A percentile compares a stretch with the other conserved stretches of the same genome.
Conservation (phyloP, 129 eudicot species). For the Artemisia annua region DNA sequence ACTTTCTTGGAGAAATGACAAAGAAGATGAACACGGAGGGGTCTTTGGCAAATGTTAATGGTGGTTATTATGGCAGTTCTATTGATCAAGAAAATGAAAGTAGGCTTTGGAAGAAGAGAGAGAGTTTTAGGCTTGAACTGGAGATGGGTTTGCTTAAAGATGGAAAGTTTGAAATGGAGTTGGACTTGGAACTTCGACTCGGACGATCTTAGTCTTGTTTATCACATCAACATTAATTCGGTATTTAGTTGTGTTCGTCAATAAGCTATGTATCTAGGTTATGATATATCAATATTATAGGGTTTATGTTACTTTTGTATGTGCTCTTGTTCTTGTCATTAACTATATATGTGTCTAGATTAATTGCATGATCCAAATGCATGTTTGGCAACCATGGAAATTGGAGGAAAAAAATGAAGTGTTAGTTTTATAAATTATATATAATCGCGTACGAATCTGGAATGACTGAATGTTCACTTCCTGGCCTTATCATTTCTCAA, state of each 20-base stretch:
- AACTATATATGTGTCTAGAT: background rate
- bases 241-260: conserved; percentile 8
- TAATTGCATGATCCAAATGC: conserved; percentile 3
- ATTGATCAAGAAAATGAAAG: background rate
- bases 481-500: background rate
- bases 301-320: conserved; percentile 10
- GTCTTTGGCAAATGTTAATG: conserved; percentile 5
- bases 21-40: conserved; percentile 23
- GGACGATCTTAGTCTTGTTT: conserved; percentile 39
- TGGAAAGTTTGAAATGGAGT: conserved; percentile 61
- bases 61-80: conserved; percentile 5
- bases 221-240: background rate
- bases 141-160: conserved; percentile 41
- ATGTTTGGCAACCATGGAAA: conserved; percentile 17
- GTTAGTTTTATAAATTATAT: background rate
- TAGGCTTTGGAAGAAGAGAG: conserved; percentile 47
- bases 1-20: conserved; percentile 22
- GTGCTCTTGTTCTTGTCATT: conserved; percentile 4
- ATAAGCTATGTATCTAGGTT: background rate
- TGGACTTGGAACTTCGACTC: conserved; percentile 88
- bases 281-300: conserved; percentile 5
- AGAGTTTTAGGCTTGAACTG: conserved; percentile 34
- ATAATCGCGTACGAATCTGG: background rate
- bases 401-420: background rate
- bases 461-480: too few species aligned